phyloP scores from a whole-genome alignment of 2,329 filamentous ascomycete species.

The Phoma sp. region DNA sequence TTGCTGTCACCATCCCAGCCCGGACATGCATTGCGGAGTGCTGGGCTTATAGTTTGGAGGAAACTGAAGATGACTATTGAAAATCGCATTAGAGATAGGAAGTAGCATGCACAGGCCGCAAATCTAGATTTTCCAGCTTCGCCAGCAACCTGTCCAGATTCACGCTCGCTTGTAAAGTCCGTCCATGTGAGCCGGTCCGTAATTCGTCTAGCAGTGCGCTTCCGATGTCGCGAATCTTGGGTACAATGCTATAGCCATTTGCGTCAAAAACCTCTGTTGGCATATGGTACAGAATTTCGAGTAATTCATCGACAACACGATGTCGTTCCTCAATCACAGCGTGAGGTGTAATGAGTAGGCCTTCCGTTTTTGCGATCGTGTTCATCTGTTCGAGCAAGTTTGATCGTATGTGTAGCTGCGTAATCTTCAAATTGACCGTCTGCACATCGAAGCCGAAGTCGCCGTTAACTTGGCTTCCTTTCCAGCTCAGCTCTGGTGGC shows the following conservation, averaged over 20 bases:
- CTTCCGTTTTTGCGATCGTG: conserved; percentile 18
- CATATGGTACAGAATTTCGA: conserved; percentile 26
- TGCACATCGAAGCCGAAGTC: conserved; percentile 31
- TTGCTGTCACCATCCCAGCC: conserved; percentile 62
- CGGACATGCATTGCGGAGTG: conserved; percentile 47
- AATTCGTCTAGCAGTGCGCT: conserved; percentile 27
- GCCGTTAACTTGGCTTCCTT: conserved; percentile 1
- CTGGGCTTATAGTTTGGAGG: conserved; percentile 36
- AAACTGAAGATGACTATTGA: conserved; percentile 27
- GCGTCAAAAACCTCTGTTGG: conserved; percentile 31
- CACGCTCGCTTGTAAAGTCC: conserved; percentile 23
- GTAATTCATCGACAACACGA: conserved; percentile 26
- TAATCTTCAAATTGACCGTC: conserved; percentile 32
- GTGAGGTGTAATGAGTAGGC: conserved; percentile 20
- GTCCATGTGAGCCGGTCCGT: conserved; percentile 21
- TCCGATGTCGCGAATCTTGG: conserved; percentile 31
- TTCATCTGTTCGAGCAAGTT: conserved; percentile 34
- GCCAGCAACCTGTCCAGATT: conserved; percentile 23
- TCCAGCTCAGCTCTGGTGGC: conserved; percentile 25
- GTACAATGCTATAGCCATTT: conserved; percentile 31
- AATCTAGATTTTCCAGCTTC: conserved; percentile 25
- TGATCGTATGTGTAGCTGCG: conserved; percentile 31
- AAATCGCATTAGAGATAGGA: background rate
- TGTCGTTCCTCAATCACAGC: conserved; percentile 28
- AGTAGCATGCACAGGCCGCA: conserved; percentile 11